A percentile compares a stretch with the other conserved stretches of the same genome.
Conservation (phyloP, 202 grass and related monocot species). For the Brachypodium distachyon region DNA sequence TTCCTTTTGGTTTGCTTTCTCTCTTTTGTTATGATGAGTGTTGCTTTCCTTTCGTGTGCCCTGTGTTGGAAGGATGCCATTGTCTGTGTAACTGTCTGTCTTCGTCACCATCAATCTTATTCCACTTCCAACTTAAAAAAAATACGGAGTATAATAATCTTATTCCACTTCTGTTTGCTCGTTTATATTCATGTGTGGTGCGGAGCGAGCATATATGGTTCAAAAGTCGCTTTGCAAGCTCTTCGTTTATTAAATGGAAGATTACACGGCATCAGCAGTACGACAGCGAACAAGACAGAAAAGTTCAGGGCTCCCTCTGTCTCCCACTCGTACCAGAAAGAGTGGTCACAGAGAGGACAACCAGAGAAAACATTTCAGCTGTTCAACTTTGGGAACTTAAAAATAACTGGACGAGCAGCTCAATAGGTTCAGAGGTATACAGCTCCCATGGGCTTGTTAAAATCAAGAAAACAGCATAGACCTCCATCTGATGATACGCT, state of each 20-base stretch:
- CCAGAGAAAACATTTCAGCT: neutral
- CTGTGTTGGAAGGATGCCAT: neutral
- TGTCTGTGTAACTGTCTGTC: neutral
- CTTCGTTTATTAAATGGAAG: neutral
- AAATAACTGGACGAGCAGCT: neutral
- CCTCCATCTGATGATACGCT: slow-evolving; percentile 9
- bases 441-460: neutral
- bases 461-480: neutral
- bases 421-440: neutral
- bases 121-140: neutral
- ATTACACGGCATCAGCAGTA: no score
- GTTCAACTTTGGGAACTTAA: neutral
- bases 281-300: neutral
- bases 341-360: neutral
- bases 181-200: no score
- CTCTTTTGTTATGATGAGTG: no score
- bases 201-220: neutral
- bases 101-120: neutral
- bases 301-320: neutral
- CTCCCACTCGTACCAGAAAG: no score
- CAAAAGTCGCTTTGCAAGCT: neutral
- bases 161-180: no score
- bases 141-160: no score
- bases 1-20: neutral
- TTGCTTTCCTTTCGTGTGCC: neutral